Conservation (phyloP, 106 monocot genomes). For the Acorus calamus region DNA sequence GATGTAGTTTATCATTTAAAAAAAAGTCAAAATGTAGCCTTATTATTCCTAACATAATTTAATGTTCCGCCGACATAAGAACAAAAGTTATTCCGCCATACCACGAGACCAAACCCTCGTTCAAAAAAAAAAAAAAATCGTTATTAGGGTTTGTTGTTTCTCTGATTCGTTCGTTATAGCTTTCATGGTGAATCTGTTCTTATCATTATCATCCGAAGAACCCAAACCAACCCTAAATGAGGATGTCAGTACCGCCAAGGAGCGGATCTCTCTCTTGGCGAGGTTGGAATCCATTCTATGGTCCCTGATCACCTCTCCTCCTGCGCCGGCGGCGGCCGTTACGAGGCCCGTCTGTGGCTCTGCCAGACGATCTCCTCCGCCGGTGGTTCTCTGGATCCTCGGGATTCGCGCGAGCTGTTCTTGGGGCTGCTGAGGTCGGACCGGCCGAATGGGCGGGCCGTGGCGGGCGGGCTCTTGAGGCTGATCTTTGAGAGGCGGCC, state of each 20-base stretch:
- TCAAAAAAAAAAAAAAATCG: no score
- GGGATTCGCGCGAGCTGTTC: conserved; percentile 40
- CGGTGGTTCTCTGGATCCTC: conserved; percentile 24
- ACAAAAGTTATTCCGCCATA: no score
- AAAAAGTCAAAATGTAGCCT: no score
- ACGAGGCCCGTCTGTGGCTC: conserved; percentile 85
- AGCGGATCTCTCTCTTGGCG: conserved; percentile 38
- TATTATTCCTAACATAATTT: no score
- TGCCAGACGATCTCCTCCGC: conserved; percentile 60
- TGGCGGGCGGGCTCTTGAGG: conserved; percentile 47
- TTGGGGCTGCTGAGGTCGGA: conserved; percentile 35
- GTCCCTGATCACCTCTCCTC: conserved; percentile 30
- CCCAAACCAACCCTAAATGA: neutral
- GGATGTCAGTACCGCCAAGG: conserved; percentile 24
- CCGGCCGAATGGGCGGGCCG: conserved; percentile 24
- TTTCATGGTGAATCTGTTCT: conserved; percentile 49
- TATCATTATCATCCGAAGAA: conserved; percentile 18
- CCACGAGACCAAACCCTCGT: no score
- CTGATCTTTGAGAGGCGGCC: conserved; percentile 78
- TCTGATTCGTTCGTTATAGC: no score
- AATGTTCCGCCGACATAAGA: no score
- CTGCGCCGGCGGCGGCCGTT: conserved; percentile 12
- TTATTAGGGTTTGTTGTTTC: no score
- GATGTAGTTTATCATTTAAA: no score
- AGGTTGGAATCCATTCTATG: conserved; percentile 52